Conservation (phyloP, 352 stramenopile genomes). For the Phytophthora syringae region DNA sequence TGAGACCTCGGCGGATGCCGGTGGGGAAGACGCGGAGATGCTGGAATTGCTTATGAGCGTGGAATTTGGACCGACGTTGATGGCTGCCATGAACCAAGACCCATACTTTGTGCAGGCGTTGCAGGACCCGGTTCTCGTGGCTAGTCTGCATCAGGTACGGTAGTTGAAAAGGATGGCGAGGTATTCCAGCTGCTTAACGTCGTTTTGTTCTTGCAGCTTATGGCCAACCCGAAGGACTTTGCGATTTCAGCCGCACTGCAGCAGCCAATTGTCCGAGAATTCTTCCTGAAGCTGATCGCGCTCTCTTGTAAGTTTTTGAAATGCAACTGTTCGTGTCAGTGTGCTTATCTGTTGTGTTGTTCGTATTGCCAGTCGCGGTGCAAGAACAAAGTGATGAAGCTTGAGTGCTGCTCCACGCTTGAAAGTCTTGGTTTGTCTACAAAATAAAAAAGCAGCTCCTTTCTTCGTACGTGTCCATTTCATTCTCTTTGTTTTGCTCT, state of each 20-base stretch:
- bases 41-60: conserved; percentile 54
- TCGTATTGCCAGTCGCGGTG: conserved; percentile 33
- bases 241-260: conserved; percentile 37
- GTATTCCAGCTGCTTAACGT: conserved; percentile 5
- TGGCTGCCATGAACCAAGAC: conserved; percentile 68
- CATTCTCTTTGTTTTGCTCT: conserved; percentile 44
- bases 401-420: conserved; percentile 3
- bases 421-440: conserved; percentile 12
- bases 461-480: conserved; percentile 37
- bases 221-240: conserved; percentile 57
- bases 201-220: conserved; percentile 60
- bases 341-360: conserved; percentile 7
- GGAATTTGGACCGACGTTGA: conserved; percentile 52
- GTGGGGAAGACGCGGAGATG: conserved; percentile 37
- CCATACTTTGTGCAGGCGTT: conserved; percentile 62
- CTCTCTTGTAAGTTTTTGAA: conserved; percentile 50
- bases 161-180: background rate
- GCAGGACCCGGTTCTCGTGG: conserved; percentile 55
- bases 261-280: conserved; percentile 52
- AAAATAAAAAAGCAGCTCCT: background rate
- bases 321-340: background rate
- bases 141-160: conserved; percentile 67
- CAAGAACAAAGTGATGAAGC: conserved; percentile 33
- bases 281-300: conserved; percentile 71
- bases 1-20: background rate